A percentile compares a stretch with the other conserved stretches of the same genome.
These are phyloP conservation scores for Corchorus capsularis DNA, from an alignment of 345 rosid species.

Conservation along the genomic window DNA sequence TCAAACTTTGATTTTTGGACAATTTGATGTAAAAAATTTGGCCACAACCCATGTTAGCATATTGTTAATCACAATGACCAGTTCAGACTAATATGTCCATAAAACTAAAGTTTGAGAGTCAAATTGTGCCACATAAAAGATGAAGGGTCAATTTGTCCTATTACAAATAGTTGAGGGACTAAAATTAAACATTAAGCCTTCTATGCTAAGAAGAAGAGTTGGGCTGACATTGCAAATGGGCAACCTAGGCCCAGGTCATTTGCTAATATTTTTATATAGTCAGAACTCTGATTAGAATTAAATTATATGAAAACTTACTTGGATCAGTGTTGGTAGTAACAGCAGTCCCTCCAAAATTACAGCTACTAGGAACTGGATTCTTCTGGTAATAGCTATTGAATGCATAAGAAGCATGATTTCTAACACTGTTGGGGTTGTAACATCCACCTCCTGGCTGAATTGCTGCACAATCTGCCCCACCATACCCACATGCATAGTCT, in stretches of 20 bases:
- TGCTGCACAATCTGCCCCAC: constrained; percentile 73
- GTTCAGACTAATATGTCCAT: no score
- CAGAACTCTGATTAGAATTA: not conserved
- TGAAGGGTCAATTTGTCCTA: no score
- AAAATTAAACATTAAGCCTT: not conserved
- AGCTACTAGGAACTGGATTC: constrained; percentile 73
- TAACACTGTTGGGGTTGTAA: constrained; percentile 57
- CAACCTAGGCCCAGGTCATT: not conserved
- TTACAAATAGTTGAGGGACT: not conserved
- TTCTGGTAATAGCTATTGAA: constrained; percentile 79
- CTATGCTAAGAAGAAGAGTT: not conserved
- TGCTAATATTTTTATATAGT: not conserved
- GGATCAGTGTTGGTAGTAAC: constrained; percentile 81
- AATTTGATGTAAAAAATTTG: no score
- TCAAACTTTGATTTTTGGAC: no score
- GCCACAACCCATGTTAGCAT: no score
- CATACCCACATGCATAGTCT: constrained; percentile 89
- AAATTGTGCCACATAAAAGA: no score
- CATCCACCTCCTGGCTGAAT: constrained; percentile 70
- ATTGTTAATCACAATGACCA: no score
- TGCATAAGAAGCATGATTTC: constrained; percentile 77
- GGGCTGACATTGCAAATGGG: not conserved
- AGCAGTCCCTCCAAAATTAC: constrained; percentile 83
- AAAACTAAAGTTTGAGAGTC: no score
- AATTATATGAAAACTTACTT: constrained; percentile 45